Base-by-base conservation (phyloP, 2,329 filamentous ascomycete species). In the Exophiala xenobiotica region DNA sequence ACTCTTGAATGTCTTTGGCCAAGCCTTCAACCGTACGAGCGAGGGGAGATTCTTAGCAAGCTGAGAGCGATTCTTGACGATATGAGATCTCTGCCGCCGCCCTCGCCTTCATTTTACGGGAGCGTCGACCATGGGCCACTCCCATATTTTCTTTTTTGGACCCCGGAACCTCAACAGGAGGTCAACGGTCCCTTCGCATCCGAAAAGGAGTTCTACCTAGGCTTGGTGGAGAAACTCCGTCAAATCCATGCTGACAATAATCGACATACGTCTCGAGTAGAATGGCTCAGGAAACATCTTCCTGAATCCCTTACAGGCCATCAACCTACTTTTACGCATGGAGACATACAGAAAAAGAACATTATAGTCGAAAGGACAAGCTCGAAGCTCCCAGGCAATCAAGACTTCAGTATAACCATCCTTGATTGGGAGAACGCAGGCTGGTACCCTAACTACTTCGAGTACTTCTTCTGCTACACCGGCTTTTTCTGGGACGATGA, bases 391-490 rank as follows among this genome's bases (percentile, higher is more conserved):
- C 9, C 3, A 24, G 40, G 24, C 31, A 20, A 26, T 6, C 22
- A 49, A 9, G 18, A 31, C 24, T 42, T 49, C 38, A 33, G 14
- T 1, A 53, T 70, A 1, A 64, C 65, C 2, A 59, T 75, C 11
- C 63, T 75, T 47, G 69, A 73, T 62, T 74, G 68, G 71, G 71
- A 72, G 49, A 66, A 53, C 37, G 62, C 68, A 19, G 68, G 68
- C 23, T 72, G 67, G 68, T 69, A 68, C 54, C 69, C 68, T 18
- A 61, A 47, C 14, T 71, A 72, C 58, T 73, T 67, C 68, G 70
- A 73, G 56, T 72, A 72, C 58, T 49, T 49, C 24, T 20, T n/a
- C 2, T 33, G 22, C 26, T 49, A 31, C 39, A 42, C 46, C 4
- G 14, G 22, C 20, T 33, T 48, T 22, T 12, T 2, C 46, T 49